Percentiles rank a stretch among this genome's conserved stretches.
Evolutionary conservation across 2,329 filamentous ascomycete species (phyloP).

Genomic region (Ceratocystiopsis sp.): DNA sequence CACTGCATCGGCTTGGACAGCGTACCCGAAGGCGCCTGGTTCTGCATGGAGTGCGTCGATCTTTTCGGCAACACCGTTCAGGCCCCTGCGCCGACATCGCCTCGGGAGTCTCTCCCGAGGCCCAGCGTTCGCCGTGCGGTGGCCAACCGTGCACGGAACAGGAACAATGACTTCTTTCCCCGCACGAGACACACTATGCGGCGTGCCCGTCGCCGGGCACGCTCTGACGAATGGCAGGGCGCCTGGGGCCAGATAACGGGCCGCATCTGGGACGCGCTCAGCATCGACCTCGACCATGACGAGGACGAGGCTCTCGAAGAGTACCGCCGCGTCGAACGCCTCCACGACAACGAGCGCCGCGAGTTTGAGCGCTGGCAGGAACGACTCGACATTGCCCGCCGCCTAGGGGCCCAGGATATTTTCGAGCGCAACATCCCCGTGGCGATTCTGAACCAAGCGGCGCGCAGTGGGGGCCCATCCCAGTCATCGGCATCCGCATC

Average conservation of each 20-base stretch:
- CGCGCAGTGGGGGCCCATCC: conserved; percentile 27
- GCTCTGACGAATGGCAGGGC: conserved; percentile 74
- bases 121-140: not conserved
- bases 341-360: conserved; percentile 33
- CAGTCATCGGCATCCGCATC: not conserved
- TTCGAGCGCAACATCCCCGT: conserved; percentile 47
- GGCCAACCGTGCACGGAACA: conserved; percentile 9
- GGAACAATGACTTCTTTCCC: conserved; percentile 21
- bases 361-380: conserved; percentile 65
- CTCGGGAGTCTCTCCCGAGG: too few relatives aligned
- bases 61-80: conserved; percentile 24
- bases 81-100: conserved; percentile 11
- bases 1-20: conserved; percentile 73
- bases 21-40: conserved; percentile 69
- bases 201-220: conserved; percentile 40
- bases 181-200: conserved; percentile 43
- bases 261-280: conserved; percentile 47
- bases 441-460: conserved; percentile 37
- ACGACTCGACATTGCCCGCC: conserved; percentile 64
- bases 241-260: conserved; percentile 56
- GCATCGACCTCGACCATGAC: conserved; percentile 71
- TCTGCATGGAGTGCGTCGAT: conserved; percentile 67
- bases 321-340: conserved; percentile 34
- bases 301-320: conserved; percentile 45
- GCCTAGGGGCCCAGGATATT: conserved; percentile 56